Evolutionary conservation across 805 yeast species (phyloP), one percentile per base, ranked within the genome.

Genomic region (Jamesozyma piceae): DNA sequence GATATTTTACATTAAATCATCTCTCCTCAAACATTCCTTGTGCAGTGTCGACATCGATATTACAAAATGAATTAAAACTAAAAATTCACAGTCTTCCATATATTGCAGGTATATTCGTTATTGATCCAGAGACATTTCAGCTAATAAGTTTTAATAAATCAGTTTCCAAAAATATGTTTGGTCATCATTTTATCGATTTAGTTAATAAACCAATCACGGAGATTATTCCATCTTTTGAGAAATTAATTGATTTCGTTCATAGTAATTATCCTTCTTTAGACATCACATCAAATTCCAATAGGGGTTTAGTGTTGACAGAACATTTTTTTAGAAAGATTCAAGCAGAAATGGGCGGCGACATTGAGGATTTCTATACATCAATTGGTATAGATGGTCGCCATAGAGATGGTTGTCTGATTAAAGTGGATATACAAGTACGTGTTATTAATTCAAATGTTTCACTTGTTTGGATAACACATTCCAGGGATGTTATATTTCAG

Each of bases 391-490:
- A 69, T 44, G 95, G 83, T 10, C 53, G 65, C 2, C 95, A 86
- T 55, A 57, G 75, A 22, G 89, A 83, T 62, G 95, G 95, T 0
- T 67, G 75, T 20, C 41, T 51, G 2, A 64, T 88, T 22, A 73
- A 71, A 43, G 71, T 89, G 32, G 97, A 89, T 63, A 75, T 85
- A 13, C 97, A 89, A 61, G 57, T 90, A 39, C 71, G 96, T 44
- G 84, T 85, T 2, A 68, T 84, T 26, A 72, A 75, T 18, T 54
- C 67, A 13, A 78, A 75, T 17, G 68, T 78, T 6, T 72, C 73
- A 41, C 78, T 85, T 3, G 62, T 89, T 18, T 90, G 97, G 97
- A 73, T 90, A 10, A 86, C 95, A 0, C 88, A 84, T 57, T 80
- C 90, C 1, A 77, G 90, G 52, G 65, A 60, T 44, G 63, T 57